Conservation (phyloP, 345 rosid species). For the Rhizophora apiculata region DNA sequence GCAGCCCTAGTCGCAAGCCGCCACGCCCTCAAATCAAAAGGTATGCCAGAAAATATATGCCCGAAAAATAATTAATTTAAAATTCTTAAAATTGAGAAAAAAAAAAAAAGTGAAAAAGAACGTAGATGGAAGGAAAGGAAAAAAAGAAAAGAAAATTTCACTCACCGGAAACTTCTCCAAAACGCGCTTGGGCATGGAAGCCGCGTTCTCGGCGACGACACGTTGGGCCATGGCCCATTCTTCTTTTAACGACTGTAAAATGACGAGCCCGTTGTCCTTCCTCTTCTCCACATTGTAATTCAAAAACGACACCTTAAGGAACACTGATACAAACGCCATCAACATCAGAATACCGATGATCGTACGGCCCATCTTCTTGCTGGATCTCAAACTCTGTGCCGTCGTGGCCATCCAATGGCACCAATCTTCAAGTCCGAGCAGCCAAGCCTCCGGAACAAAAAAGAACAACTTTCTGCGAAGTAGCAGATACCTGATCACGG, state of each 20-base stretch:
- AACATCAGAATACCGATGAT: slow-evolving; percentile 42
- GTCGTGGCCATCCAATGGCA: slow-evolving; percentile 40
- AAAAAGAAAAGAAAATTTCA: not conserved
- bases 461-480: slow-evolving; percentile 39
- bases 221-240: slow-evolving; percentile 65
- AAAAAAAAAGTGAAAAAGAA: too few species aligned
- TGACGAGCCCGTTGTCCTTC: slow-evolving; percentile 33
- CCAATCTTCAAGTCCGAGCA: slow-evolving; percentile 37
- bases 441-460: slow-evolving; percentile 43
- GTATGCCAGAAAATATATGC: too few species aligned
- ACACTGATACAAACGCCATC: slow-evolving; percentile 52
- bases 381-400: slow-evolving; percentile 45
- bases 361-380: slow-evolving; percentile 49
- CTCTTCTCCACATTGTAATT: slow-evolving; percentile 31
- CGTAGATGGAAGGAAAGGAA: not conserved
- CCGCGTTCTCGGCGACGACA: slow-evolving; percentile 36
- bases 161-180: slow-evolving; percentile 38
- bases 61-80: too few species aligned
- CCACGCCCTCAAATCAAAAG: too few species aligned
- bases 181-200: slow-evolving; percentile 48
- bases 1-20: too few species aligned
- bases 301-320: slow-evolving; percentile 49
- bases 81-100: too few species aligned
- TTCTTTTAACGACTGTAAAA: slow-evolving; percentile 48
- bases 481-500: slow-evolving; percentile 30